These are phyloP conservation scores for Radiomyces spectabilis DNA, from an alignment of 192 early-diverging fungal species.

Conservation along the genomic window DNA sequence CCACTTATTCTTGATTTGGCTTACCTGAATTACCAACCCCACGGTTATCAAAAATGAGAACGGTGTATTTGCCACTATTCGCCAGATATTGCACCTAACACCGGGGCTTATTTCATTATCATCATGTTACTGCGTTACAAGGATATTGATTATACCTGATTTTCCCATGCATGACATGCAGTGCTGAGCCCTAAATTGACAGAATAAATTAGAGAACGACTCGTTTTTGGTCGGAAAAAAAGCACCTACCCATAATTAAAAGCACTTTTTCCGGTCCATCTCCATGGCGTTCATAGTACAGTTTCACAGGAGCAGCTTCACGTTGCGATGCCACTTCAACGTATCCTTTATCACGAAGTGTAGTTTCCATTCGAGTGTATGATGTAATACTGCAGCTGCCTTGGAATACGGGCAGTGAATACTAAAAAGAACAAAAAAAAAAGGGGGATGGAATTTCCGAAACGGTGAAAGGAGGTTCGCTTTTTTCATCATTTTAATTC, in stretches of 20 bases:
- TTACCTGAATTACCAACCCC: constrained; percentile 60
- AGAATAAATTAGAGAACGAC: background rate
- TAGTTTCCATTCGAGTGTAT: too few species aligned
- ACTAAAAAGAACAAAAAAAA: too few species aligned
- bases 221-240: background rate
- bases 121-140: too few species aligned
- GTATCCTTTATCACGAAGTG: constrained; percentile 32
- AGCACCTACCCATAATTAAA: constrained; percentile 59
- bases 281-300: constrained; percentile 80
- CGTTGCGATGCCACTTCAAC: constrained; percentile 29
- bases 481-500: too few species aligned
- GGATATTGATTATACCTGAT: constrained; percentile 14
- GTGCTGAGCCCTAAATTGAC: constrained; percentile 8
- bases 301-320: constrained; percentile 35
- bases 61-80: constrained; percentile 54
- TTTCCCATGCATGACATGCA: constrained; percentile 34
- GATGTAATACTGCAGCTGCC: too few species aligned
- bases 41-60: constrained; percentile 80
- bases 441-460: too few species aligned
- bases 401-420: too few species aligned
- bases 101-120: too few species aligned
- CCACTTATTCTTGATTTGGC: too few species aligned
- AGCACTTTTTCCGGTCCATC: constrained; percentile 60
- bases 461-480: too few species aligned
- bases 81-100: constrained; percentile 66